These are phyloP conservation scores for Verticillium dahliae DNA, from an alignment of 2,329 filamentous ascomycete species.

Conservation along the genomic window DNA sequence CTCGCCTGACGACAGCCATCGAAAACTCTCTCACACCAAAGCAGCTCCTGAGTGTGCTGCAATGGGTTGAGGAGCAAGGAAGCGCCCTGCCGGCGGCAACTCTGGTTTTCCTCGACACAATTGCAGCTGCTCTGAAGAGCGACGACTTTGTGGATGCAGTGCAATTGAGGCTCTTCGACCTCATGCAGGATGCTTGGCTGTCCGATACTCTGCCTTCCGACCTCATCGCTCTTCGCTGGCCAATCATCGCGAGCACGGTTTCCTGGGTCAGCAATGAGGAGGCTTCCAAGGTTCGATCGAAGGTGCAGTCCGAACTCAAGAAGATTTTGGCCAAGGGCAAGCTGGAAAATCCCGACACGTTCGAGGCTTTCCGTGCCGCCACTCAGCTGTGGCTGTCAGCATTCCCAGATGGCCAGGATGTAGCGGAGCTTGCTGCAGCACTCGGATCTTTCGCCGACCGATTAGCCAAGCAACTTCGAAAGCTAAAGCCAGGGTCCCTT, in stretches of 20 bases:
- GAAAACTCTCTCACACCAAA: conserved; percentile 36
- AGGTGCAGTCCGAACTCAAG: conserved; percentile 22
- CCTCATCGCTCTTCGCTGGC: conserved; percentile 31
- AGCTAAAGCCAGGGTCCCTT: background rate
- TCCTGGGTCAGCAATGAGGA: conserved; percentile 25
- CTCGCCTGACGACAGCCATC: conserved; percentile 16
- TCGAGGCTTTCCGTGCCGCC: conserved; percentile 33
- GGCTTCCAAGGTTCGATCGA: conserved; percentile 23
- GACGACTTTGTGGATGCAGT: conserved; percentile 36
- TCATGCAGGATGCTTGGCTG: conserved; percentile 19
- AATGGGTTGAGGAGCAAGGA: conserved; percentile 31
- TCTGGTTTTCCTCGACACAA: conserved; percentile 34
- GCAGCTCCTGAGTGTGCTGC: conserved; percentile 35
- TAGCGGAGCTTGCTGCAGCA: conserved; percentile 21
- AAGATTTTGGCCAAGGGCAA: conserved; percentile 24
- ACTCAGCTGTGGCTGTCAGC: conserved; percentile 30
- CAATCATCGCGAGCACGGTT: conserved; percentile 26
- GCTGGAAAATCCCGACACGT: conserved; percentile 26
- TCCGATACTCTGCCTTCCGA: conserved; percentile 19
- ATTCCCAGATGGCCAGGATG: conserved; percentile 25
- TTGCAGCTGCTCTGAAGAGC: conserved; percentile 32
- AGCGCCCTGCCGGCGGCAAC: conserved; percentile 21
- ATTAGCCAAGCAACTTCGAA: conserved; percentile 16
- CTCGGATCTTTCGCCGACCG: conserved; percentile 25
- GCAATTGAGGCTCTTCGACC: conserved; percentile 29